Percentiles rank a stretch among this genome's conserved stretches.
These are phyloP conservation scores for Eragrostis nindensis DNA, from an alignment of 176 grass and related monocot genomes.

Conservation along the genomic window DNA sequence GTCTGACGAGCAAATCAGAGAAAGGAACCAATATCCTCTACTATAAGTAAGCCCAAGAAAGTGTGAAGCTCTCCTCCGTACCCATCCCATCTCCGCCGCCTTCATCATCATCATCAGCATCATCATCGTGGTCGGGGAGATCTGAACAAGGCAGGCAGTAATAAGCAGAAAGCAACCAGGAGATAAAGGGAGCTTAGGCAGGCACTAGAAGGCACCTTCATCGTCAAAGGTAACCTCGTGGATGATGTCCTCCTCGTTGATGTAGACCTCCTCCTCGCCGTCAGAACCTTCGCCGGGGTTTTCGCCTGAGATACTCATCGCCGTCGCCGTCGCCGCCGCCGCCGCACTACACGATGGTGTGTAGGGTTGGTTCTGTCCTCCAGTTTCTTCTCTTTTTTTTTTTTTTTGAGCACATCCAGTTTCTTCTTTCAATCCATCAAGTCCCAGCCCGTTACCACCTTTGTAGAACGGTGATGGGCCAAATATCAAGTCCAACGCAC, in stretches of 20 bases:
- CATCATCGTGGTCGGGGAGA: constrained; percentile 58
- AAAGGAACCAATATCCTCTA: background rate
- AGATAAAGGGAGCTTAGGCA: background rate
- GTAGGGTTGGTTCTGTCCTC: too few relatives aligned
- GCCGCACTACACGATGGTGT: background rate
- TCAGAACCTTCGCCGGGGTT: constrained; percentile 40
- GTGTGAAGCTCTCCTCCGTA: constrained; percentile 12
- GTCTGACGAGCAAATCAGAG: background rate
- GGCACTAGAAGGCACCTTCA: constrained; percentile 37
- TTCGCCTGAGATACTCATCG: constrained; percentile 56
- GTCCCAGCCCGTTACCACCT: too few relatives aligned
- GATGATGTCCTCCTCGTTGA: constrained; percentile 75
- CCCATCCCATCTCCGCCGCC: constrained; percentile 25
- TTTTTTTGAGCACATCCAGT: too few relatives aligned
- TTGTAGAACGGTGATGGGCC: too few relatives aligned
- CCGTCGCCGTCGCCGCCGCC: background rate
- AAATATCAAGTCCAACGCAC: too few relatives aligned
- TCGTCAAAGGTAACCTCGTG: constrained; percentile 65
- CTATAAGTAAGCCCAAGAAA: background rate
- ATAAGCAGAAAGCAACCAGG: background rate
- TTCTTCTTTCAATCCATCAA: too few relatives aligned
- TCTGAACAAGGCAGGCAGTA: constrained; percentile 27
- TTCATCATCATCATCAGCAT: constrained; percentile 35
- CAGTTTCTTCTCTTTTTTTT: too few relatives aligned
- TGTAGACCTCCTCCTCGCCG: constrained; percentile 65